These are phyloP conservation scores for Nemania sp. DNA, from an alignment of 2,329 filamentous ascomycete genomes.

Conservation along the genomic window DNA sequence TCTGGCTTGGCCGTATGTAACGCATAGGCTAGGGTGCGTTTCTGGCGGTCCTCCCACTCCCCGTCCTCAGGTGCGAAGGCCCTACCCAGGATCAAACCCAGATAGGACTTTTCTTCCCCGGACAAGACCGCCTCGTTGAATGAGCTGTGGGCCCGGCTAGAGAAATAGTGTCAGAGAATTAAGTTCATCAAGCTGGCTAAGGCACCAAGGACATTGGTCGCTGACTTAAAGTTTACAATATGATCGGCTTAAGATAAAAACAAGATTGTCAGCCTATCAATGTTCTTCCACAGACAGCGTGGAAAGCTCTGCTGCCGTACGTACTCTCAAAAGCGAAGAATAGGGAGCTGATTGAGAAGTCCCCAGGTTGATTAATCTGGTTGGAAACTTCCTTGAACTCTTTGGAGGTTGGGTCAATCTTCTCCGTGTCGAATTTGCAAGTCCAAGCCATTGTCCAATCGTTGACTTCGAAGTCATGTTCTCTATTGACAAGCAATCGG, in stretches of 20 bases:
- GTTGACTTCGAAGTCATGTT: neutral
- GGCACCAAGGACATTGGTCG: constrained; percentile 1
- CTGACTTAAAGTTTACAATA: constrained; percentile 10
- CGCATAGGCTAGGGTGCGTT: constrained; percentile 1
- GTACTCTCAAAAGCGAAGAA: constrained; percentile 10
- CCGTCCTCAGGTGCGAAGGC: neutral
- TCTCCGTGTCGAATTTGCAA: constrained; percentile 7
- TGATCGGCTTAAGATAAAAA: constrained; percentile 5
- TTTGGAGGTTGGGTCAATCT: neutral
- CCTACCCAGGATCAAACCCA: constrained; percentile 3
- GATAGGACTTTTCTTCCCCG: constrained; percentile 1
- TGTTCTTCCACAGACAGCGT: constrained; percentile 9
- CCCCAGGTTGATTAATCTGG: constrained; percentile 8
- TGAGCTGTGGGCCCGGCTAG: constrained; percentile 3
- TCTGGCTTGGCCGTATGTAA: constrained; percentile 4
- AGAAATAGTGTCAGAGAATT: constrained; percentile 8
- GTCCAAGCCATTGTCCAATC: constrained; percentile 10
- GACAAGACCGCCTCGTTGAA: constrained; percentile 10
- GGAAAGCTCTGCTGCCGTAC: constrained; percentile 6
- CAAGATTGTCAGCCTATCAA: constrained; percentile 10
- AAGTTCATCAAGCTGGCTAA: constrained; percentile 3
- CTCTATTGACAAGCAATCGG: constrained; percentile 13
- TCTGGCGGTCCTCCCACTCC: constrained; percentile 8
- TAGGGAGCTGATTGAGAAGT: constrained; percentile 8
- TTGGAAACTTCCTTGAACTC: neutral